phyloP scores from a whole-genome alignment of 108 stramenopile species.

The Pseudonitzschia multistriata region DNA sequence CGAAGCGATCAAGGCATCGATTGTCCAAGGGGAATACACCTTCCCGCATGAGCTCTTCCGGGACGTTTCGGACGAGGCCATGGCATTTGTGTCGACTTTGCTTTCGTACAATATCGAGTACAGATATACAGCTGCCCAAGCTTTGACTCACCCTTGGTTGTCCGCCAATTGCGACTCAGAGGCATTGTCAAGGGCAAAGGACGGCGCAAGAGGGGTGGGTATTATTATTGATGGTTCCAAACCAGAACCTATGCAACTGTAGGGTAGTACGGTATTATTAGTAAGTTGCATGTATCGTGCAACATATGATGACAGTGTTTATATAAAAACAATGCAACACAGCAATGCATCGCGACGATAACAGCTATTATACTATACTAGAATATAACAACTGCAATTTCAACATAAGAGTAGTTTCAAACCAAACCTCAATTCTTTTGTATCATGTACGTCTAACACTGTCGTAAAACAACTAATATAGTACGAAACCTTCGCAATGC shows the following conservation, averaged over 20 bases:
- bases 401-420: too few relatives aligned
- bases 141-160: conserved; percentile 86
- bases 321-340: neutral
- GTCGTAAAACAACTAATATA: too few relatives aligned
- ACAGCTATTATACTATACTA: neutral
- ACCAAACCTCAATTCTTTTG: too few relatives aligned
- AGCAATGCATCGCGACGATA: neutral
- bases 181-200: conserved; percentile 59
- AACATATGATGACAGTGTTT: neutral
- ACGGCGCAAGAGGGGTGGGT: conserved; percentile 70
- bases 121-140: conserved; percentile 87
- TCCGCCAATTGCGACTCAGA: conserved; percentile 75
- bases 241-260: conserved; percentile 67
- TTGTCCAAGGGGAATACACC: conserved; percentile 83
- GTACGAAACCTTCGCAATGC: too few relatives aligned
- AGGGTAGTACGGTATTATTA: too few relatives aligned
- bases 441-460: too few relatives aligned
- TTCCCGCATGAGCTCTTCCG: conserved; percentile 86
- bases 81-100: conserved; percentile 87
- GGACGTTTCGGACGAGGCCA: conserved; percentile 88
- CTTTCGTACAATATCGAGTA: conserved; percentile 83
- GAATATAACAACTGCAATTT: too few relatives aligned
- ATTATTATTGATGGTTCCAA: conserved; percentile 22
- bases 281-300: neutral
- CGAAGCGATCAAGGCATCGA: conserved; percentile 87